These are phyloP conservation scores for Salix exigua DNA, from an alignment of 345 rosid species.

Conservation along the genomic window DNA sequence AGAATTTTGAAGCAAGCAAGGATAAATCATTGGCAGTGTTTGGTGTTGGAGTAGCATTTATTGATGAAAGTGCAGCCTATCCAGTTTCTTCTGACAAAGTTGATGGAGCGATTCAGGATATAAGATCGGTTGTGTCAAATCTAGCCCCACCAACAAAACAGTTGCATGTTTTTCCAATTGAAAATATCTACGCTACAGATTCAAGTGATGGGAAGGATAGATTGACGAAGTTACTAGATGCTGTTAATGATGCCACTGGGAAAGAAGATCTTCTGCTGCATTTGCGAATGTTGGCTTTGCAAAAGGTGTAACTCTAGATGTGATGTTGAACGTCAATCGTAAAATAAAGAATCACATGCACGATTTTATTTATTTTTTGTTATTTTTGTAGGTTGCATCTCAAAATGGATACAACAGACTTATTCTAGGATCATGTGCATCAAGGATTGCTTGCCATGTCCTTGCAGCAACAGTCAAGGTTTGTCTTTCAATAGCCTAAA, in stretches of 20 bases:
- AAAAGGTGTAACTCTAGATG: constrained; percentile 49
- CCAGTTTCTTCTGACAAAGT: constrained; percentile 27
- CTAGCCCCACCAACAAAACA: constrained; percentile 61
- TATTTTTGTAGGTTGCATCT: constrained; percentile 53
- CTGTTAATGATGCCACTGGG: constrained; percentile 64
- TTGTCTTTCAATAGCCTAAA: constrained; percentile 7
- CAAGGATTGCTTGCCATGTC: constrained; percentile 84
- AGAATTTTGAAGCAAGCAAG: constrained; percentile 74
- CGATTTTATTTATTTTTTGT: background rate
- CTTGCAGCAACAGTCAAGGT: constrained; percentile 90
- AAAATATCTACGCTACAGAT: constrained; percentile 46
- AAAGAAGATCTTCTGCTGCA: constrained; percentile 76
- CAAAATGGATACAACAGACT: constrained; percentile 74
- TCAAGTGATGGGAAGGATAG: constrained; percentile 43
- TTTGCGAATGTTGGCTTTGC: constrained; percentile 62
- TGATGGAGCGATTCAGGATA: constrained; percentile 38
- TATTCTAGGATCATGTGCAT: constrained; percentile 68
- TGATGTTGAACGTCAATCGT: background rate
- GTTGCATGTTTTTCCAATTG: constrained; percentile 58
- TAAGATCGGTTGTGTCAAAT: constrained; percentile 41
- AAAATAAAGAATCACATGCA: background rate
- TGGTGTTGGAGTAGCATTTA: constrained; percentile 81
- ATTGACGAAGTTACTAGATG: constrained; percentile 46
- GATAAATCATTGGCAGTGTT: constrained; percentile 80
- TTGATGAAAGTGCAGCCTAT: constrained; percentile 55